Evolutionary conservation across 2,329 filamentous ascomycete species (phyloP).

Genomic region (Phialophora expanda): DNA sequence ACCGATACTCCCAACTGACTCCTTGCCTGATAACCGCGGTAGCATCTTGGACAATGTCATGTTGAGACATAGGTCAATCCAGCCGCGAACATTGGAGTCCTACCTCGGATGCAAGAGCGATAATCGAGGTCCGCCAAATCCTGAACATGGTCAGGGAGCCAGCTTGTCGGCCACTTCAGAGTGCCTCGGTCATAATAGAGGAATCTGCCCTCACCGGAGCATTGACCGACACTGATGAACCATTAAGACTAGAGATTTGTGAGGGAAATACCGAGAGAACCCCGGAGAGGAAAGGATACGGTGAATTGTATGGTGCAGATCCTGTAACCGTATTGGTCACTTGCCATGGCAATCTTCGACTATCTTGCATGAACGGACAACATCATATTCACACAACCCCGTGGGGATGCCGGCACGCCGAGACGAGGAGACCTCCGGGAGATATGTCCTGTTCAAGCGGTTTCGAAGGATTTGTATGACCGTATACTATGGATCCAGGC

Average conservation of each 20-base stretch:
- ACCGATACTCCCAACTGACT: not conserved
- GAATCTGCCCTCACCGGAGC: not conserved
- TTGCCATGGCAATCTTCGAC: constrained; percentile 5
- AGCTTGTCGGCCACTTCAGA: not conserved
- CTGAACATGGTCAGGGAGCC: not conserved
- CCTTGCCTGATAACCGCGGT: not conserved
- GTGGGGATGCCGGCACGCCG: constrained; percentile 1
- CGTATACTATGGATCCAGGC: constrained; percentile 1
- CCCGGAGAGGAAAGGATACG: constrained; percentile 1
- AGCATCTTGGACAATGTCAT: not conserved
- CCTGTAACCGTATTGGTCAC: constrained; percentile 8
- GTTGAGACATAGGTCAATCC: not conserved
- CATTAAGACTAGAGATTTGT: not conserved
- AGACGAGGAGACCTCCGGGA: not conserved
- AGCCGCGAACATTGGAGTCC: not conserved
- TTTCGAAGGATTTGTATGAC: constrained; percentile 7
- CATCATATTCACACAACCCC: constrained; percentile 9
- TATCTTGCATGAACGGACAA: constrained; percentile 17
- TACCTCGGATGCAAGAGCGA: not conserved
- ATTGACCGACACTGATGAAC: not conserved
- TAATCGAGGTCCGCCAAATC: not conserved
- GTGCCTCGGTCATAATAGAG: not conserved
- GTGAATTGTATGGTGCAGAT: not conserved
- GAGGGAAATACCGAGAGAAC: constrained; percentile 9
- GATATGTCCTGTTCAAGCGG: not conserved